Conservation (phyloP, 2,329 filamentous ascomycete species). For the Amauroascus verrucosus region DNA sequence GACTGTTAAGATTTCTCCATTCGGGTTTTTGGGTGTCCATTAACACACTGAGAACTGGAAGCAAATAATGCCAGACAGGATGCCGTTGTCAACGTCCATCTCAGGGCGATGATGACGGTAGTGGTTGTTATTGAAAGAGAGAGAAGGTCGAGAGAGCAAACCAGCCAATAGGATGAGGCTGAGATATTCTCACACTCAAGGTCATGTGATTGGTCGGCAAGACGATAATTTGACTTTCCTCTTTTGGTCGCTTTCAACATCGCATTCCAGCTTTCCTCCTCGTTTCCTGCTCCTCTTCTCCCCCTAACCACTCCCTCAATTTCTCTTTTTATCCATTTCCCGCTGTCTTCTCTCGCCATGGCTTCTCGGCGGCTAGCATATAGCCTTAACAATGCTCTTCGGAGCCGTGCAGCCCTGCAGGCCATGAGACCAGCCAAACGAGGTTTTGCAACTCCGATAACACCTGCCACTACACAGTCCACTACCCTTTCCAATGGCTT, state of each 20-base stretch:
- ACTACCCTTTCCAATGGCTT: conserved; percentile 96
- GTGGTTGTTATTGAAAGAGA: not conserved
- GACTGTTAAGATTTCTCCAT: too few relatives aligned
- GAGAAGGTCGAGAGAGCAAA: too few relatives aligned
- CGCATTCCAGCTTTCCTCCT: conserved; percentile 14
- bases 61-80: too few relatives aligned
- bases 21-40: too few relatives aligned
- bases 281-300: conserved; percentile 23
- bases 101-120: too few relatives aligned
- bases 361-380: conserved; percentile 95
- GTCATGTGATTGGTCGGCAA: conserved; percentile 38
- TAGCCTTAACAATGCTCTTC: conserved; percentile 82
- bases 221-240: conserved; percentile 38
- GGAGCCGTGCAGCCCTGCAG: conserved; percentile 75
- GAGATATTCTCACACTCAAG: conserved; percentile 11
- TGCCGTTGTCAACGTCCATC: too few relatives aligned
- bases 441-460: conserved; percentile 79
- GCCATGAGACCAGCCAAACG: conserved; percentile 66
- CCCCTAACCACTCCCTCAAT: conserved; percentile 44
- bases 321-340: too few relatives aligned
- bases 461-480: conserved; percentile 71
- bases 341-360: conserved; percentile 49
- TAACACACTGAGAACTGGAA: too few relatives aligned
- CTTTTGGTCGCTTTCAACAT: conserved; percentile 9
- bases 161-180: conserved; percentile 7